A percentile compares a stretch with the other conserved stretches of the same genome.
Conservation (phyloP, 2,329 filamentous ascomycete species). For the Fusarium chlamydosporum region DNA sequence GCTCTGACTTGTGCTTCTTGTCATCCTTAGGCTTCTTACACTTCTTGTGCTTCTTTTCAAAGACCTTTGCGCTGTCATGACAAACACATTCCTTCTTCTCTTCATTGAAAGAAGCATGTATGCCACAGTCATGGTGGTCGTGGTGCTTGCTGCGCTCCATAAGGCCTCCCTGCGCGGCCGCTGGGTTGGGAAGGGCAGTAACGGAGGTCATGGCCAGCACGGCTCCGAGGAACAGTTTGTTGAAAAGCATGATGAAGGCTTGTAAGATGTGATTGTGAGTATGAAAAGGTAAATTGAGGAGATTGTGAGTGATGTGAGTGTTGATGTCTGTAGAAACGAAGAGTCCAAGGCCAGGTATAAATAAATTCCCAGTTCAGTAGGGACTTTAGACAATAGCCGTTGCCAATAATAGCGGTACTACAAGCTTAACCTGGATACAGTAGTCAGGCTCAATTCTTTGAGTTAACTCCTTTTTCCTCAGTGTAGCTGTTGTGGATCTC, state of each 20-base stretch:
- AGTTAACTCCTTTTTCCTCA: too few species aligned
- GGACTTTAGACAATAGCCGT: too few species aligned
- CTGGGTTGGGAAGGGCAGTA: slow-evolving; percentile 25
- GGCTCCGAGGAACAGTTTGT: slow-evolving; percentile 18
- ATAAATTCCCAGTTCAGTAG: neutral
- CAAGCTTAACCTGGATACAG: neutral
- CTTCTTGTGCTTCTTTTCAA: slow-evolving; percentile 24
- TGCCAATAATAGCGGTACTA: neutral
- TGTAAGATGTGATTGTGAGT: neutral
- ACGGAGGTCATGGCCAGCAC: slow-evolving; percentile 27
- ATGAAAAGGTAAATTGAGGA: neutral
- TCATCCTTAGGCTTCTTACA: slow-evolving; percentile 31
- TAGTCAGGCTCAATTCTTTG: neutral
- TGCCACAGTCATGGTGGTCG: slow-evolving; percentile 22
- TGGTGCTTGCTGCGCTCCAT: slow-evolving; percentile 20
- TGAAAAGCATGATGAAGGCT: slow-evolving; percentile 29
- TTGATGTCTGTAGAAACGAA: neutral
- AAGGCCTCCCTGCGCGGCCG: slow-evolving; percentile 1
- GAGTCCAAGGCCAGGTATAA: neutral
- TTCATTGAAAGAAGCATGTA: slow-evolving; percentile 14
- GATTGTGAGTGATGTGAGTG: neutral
- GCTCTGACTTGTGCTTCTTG: slow-evolving; percentile 3
- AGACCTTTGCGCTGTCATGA: slow-evolving; percentile 17
- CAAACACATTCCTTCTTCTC: slow-evolving; percentile 19
- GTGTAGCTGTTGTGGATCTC: neutral